Conservation (phyloP, 2,329 filamentous ascomycete species). For the Cladophialophora psammophila region DNA sequence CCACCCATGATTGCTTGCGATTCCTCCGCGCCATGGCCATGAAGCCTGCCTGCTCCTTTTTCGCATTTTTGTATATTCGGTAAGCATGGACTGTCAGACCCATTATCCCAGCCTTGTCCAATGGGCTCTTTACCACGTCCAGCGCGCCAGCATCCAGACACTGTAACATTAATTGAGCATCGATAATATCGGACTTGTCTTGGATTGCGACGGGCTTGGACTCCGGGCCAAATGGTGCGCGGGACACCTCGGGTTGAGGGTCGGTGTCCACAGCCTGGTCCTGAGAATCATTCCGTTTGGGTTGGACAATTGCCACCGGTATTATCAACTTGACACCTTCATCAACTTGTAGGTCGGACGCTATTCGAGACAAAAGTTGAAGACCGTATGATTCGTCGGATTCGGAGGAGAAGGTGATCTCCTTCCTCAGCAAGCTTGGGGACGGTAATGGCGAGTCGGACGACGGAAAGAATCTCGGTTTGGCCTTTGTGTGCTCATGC, state of each 20-base stretch:
- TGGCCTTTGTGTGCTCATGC: constrained; percentile 44
- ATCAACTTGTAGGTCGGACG: constrained; percentile 59
- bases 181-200: constrained; percentile 50
- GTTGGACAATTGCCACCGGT: constrained; percentile 57
- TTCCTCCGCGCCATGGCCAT: constrained; percentile 72
- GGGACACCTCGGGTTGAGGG: constrained; percentile 22
- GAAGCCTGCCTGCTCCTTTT: constrained; percentile 74
- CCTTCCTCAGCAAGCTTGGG: constrained; percentile 42
- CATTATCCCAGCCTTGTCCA: constrained; percentile 75
- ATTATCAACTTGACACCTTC: constrained; percentile 58
- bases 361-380: constrained; percentile 56
- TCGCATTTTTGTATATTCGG: constrained; percentile 77
- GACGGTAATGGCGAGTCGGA: constrained; percentile 45
- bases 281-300: constrained; percentile 40
- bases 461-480: constrained; percentile 44
- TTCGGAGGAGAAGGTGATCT: constrained; percentile 53
- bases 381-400: constrained; percentile 58
- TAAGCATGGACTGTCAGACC: constrained; percentile 84
- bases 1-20: constrained; percentile 90
- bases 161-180: constrained; percentile 66
- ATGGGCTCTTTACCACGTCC: constrained; percentile 82
- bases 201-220: constrained; percentile 36
- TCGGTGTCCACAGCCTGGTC: constrained; percentile 28
- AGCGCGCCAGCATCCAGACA: constrained; percentile 86
- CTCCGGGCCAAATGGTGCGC: constrained; percentile 35